Evolutionary conservation across 768 basidiomycete genomes (phyloP), one percentile per base, ranked within the genome.

Genomic region (Mycena alexandri): DNA sequence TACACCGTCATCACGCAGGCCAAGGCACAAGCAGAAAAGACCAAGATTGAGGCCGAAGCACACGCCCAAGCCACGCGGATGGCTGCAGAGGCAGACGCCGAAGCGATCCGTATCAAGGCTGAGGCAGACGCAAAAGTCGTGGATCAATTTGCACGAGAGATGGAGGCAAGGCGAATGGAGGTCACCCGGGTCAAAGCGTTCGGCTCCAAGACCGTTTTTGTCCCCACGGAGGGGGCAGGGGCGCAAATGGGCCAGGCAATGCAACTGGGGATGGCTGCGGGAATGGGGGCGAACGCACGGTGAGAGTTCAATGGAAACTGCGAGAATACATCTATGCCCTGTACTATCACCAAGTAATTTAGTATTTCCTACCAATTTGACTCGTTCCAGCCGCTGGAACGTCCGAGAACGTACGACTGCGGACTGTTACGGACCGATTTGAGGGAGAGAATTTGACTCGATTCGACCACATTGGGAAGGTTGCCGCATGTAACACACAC

Each of bases 51-150:
- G 71, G 92, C 94, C 5, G 85, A 89, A 70, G 93, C 93, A 1
- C 85, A 90, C 50, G 92, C 93, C 1, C 89, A 93, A 74, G 93
- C 93, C 2, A 93, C 89, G 1, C 85, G 89, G n/a, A 75, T 94
- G 67, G 85, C 87, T 8, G 92, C 92, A 1, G 86, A 91, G 68
- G 93, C 94, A 1, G 92, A 93, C 13, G 90, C 92, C 0, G 85
- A 85, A 68, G 90, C 93, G 0, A 81, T 88, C 51, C 85, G 86
- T 43, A 85, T 88, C 72, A 91, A 87, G 72, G 88, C 91, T 0
- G 68, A 79, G 4, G 92, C 92, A 1, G 92, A 93, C 69, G 80
- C 83, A 5, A 78, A 82, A 38, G 89, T 93, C 19, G 68, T 79
- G 21, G 90, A 93, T 71, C 79, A 79, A 46, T 94, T 90, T 73